Base-by-base conservation (phyloP, 306 rosid species). In the Arachis hypogaea region DNA sequence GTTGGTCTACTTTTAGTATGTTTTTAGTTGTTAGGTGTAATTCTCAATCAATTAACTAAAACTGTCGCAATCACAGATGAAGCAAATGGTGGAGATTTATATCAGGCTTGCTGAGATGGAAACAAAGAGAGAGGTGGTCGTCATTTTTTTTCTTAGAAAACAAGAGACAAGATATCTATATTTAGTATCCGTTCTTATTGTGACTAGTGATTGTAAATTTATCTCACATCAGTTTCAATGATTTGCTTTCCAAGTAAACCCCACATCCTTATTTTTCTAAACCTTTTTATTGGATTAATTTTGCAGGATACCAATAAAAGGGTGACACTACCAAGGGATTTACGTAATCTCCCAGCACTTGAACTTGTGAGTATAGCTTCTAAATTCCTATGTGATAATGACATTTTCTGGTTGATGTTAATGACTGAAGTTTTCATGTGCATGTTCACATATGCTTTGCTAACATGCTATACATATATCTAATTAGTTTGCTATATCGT, bases 51-150 rank as follows among this genome's bases (percentile, higher is more conserved):
- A 43, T 6, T 58, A 71, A 66, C 52, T 41, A 69, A 44, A 66
- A 72, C 59, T 46, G 12, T 81, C 58, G 28, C 49, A n/a, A 33
- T 33, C 52, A 16, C 72, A 93, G 98, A 92, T 86, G 88, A 91
- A 84, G 79, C 96, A 89, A 85, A 87, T 93, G 98, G 98, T 93
- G 73, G 98, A 93, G 86, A 87, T 93, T 69, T 93, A 93, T 80
- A 91, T 93, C 83, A 91, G 79, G 83, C 98, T 93, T 78, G 98
- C 98, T 7, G 98, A 93, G 84, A 84, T 89, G 83, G 97, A 93
- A 83, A 93, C 92, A 30, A 87, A 83, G 82, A 89, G 76, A 85
- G 96, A 93, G 97, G 98, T 91, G 38, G 66, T 68, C 42, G 58
- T 59, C 78, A 56, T 76, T 76, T 51, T 73, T 52, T 59, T 3